Conservation (phyloP, 768 basidiomycete genomes). For the Amanita subjunquillea region DNA sequence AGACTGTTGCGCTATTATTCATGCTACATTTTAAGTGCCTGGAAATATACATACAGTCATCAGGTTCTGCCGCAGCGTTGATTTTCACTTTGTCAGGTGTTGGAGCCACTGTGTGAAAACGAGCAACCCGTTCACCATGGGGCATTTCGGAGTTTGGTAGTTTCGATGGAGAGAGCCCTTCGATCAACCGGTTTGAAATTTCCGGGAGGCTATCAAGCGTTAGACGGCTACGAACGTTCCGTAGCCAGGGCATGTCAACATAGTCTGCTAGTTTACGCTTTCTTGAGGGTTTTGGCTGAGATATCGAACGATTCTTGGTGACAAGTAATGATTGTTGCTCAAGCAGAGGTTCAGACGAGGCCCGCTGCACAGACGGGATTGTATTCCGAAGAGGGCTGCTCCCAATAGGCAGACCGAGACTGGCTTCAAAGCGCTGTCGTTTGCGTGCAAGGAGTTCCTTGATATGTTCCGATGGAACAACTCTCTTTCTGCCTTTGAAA, state of each 20-base stretch:
- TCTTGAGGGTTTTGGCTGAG: neutral
- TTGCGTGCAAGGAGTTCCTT: neutral
- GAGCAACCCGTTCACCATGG: neutral
- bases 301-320: neutral
- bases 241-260: neutral
- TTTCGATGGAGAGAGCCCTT: too few relatives aligned
- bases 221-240: neutral
- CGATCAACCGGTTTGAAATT: neutral
- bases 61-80: neutral
- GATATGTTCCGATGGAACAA: neutral
- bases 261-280: slow-evolving; percentile 3
- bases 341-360: neutral
- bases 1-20: neutral
- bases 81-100: neutral
- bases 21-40: neutral
- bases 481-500: neutral
- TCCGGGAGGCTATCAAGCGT: neutral
- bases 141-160: neutral
- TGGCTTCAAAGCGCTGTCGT: neutral
- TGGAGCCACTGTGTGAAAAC: neutral
- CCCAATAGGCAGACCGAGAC: neutral
- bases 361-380: neutral
- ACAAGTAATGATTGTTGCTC: neutral
- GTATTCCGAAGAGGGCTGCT: neutral
- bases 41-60: neutral